phyloP scores from a whole-genome alignment of 2,329 filamentous ascomycete genomes.

The Penicillium sp. region DNA sequence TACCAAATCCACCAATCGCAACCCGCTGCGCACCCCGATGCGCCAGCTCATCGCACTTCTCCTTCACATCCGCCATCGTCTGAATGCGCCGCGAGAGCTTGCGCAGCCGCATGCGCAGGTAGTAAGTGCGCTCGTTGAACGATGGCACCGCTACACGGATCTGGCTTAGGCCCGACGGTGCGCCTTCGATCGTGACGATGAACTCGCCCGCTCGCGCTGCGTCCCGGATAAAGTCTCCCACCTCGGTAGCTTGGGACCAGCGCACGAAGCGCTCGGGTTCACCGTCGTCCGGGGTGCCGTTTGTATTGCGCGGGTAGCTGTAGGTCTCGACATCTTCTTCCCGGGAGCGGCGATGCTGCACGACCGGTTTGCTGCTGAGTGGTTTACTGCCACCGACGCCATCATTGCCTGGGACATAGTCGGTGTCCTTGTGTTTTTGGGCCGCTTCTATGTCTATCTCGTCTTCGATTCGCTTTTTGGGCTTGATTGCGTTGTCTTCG shows the following conservation, averaged over 20 bases:
- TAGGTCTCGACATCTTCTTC: constrained; percentile 67
- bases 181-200: constrained; percentile 75
- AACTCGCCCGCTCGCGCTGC: constrained; percentile 83
- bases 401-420: constrained; percentile 7
- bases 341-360: constrained; percentile 49
- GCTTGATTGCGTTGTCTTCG: constrained; percentile 57
- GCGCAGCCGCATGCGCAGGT: constrained; percentile 72
- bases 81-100: constrained; percentile 69
- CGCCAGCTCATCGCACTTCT: constrained; percentile 75
- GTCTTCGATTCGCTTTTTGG: constrained; percentile 38
- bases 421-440: constrained; percentile 2
- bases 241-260: constrained; percentile 85
- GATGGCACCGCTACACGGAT: constrained; percentile 79
- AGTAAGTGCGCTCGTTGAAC: constrained; percentile 88
- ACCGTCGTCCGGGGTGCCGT: constrained; percentile 13
- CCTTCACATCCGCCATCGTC: constrained; percentile 69
- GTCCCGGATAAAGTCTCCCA: constrained; percentile 91
- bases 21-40: constrained; percentile 75
- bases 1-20: constrained; percentile 74
- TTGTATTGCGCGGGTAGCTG: constrained; percentile 60
- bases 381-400: constrained; percentile 5
- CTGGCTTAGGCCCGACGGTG: constrained; percentile 57
- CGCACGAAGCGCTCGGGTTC: constrained; percentile 65
- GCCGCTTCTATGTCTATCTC: constrained; percentile 45
- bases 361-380: constrained; percentile 16